Evolutionary conservation across 176 grass and related monocot species (phyloP), one percentile per base, ranked within the genome.

Genomic region (Secale cereale): DNA sequence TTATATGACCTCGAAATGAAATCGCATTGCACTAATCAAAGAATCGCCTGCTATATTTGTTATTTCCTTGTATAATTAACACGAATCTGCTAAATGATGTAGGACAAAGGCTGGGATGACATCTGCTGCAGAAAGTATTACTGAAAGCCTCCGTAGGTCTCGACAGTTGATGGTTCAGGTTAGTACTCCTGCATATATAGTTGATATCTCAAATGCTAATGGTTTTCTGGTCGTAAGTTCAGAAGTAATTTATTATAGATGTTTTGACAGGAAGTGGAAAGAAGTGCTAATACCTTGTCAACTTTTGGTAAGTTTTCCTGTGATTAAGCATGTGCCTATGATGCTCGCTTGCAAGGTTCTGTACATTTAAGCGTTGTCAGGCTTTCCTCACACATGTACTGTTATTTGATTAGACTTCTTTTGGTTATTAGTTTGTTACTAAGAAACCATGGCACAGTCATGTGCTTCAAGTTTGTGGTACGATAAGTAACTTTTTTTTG

Each of bases 161-260:
- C 88, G 88, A 31, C 97, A 96, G 60, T 46, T 96, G 86, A 99
- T 99, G 97, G 91, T 96, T 92, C 93, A 99, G 93, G 97, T 96
- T 83, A 72, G 85, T 66, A 63, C 82, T 37, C 30, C 63, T 70
- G 23, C 13, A 2, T 65, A 15, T 61, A 79, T 37, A 78, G 43
- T 74, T 74, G 54, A 32, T 84, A 48, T 84, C 20, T 7, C 5
- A 40, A 33, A 76, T 84, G 59, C 48, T 45, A 74, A 76, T 52
- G 29, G 12, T 23, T 66, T 90, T 22, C 59, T 80, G 59, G 25
- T 67, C 3, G 20, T 66, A 65, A 80, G 36, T 59, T 74, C n/a
- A 6, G 29, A 75, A 16, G 7, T 76, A 39, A 39, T 29, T 65
- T 65, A 10, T 50, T 25, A 31, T 65, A 32, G 19, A 57, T 65